phyloP scores from a whole-genome alignment of 148 eudicot genomes.

The Persicaria maculosa region DNA sequence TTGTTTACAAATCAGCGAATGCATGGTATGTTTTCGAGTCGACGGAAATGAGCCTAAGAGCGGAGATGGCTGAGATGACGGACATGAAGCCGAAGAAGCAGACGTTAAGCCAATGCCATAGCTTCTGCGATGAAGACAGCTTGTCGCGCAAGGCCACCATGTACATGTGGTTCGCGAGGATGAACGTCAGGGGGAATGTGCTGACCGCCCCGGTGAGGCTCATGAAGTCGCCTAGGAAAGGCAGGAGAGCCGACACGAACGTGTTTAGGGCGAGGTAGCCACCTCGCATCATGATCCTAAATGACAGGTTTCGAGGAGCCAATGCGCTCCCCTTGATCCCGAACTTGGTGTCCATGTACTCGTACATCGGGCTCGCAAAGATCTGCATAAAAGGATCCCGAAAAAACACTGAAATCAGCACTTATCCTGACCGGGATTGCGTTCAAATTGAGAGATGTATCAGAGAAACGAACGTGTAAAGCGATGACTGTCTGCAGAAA shows the following conservation, averaged over 20 bases:
- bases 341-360: constrained; percentile 74
- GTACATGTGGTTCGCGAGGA: constrained; percentile 12
- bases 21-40: constrained; percentile 11
- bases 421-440: not conserved
- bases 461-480: constrained; percentile 42
- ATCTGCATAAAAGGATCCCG: constrained; percentile 47
- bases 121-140: not conserved
- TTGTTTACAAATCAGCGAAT: constrained; percentile 3
- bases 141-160: not conserved
- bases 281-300: constrained; percentile 60
- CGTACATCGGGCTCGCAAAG: constrained; percentile 91
- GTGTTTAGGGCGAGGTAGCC: constrained; percentile 66
- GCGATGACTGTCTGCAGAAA: constrained; percentile 78
- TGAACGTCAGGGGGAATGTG: constrained; percentile 78
- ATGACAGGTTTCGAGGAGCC: constrained; percentile 47
- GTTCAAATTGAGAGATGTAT: not conserved
- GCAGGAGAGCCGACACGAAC: constrained; percentile 61
- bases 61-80: constrained; percentile 2
- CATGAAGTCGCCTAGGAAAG: constrained; percentile 95
- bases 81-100: constrained; percentile 8
- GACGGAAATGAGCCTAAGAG: constrained; percentile 11
- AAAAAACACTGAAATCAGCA: not conserved
- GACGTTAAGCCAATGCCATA: constrained; percentile 13
- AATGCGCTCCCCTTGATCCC: constrained; percentile 74
- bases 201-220: constrained; percentile 88